These are phyloP conservation scores for Forsythia suspensa DNA, from an alignment of 257 asterid species.

Conservation along the genomic window DNA sequence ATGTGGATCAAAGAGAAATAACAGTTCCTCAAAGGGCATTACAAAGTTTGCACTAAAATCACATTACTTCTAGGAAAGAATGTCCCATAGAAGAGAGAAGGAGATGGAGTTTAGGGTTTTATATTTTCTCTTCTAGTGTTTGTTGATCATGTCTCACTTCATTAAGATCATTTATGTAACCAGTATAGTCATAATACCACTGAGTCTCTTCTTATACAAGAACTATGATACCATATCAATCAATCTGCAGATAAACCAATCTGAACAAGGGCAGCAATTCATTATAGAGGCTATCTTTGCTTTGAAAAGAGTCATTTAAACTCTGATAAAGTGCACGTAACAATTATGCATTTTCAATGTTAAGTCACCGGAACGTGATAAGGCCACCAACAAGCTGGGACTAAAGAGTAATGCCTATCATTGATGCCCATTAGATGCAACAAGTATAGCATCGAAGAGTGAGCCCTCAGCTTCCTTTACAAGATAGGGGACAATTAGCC, in stretches of 20 bases:
- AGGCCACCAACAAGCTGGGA: not conserved
- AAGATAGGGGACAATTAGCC: not conserved
- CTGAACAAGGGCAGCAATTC: not conserved
- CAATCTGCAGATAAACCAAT: not conserved
- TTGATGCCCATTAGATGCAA: not conserved
- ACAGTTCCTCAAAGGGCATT: not conserved
- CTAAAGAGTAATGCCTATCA: not conserved
- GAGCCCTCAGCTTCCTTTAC: conserved; percentile 3
- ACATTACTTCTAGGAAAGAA: not conserved
- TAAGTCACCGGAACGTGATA: not conserved
- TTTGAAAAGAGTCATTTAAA: not conserved
- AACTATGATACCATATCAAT: not conserved
- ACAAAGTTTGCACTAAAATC: not conserved
- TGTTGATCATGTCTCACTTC: not conserved
- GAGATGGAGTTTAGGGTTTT: not conserved
- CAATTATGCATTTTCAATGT: not conserved
- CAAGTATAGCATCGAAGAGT: conserved; percentile 3
- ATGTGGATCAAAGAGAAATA: not conserved
- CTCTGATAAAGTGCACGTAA: not conserved
- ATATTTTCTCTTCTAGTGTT: not conserved
- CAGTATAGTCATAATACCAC: not conserved
- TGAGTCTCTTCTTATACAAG: not conserved
- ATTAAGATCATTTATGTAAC: not conserved
- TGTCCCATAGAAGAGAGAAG: not conserved
- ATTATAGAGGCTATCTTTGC: not conserved